Percentiles rank a stretch among this genome's conserved stretches.
phyloP scores from a whole-genome alignment of 257 asterid species.

The Osmanthus fragrans region DNA sequence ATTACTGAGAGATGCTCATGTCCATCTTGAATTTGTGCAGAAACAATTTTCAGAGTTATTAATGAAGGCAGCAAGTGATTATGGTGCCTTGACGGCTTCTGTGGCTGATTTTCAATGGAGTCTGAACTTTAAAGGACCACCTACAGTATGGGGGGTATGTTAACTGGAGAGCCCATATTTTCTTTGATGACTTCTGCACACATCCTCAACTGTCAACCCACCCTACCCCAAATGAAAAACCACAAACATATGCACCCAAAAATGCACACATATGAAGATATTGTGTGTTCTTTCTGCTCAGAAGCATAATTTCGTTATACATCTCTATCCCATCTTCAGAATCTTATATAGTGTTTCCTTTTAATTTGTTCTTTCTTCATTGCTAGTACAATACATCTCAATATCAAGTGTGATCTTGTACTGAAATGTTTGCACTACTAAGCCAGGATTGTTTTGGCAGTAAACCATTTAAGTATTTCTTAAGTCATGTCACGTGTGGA shows the following conservation, averaged over 20 bases:
- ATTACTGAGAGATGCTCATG: not conserved
- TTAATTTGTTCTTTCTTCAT: not conserved
- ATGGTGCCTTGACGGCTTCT: slow-evolving; percentile 92
- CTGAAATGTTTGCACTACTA: not conserved
- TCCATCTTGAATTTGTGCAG: slow-evolving; percentile 43
- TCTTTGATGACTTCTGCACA: not conserved
- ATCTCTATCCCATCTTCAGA: not conserved
- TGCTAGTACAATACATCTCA: not conserved
- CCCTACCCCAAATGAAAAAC: not conserved
- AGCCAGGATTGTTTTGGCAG: not conserved
- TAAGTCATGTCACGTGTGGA: not conserved
- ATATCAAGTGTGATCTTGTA: not conserved
- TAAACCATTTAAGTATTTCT: not conserved
- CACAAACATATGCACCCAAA: not conserved
- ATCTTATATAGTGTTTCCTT: not conserved
- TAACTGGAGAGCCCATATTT: slow-evolving; percentile 1
- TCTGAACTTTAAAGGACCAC: slow-evolving; percentile 94
- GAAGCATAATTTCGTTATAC: not conserved
- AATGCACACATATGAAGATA: not conserved
- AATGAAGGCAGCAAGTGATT: slow-evolving; percentile 97
- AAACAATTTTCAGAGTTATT: slow-evolving; percentile 95
- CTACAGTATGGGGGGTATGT: slow-evolving; percentile 96
- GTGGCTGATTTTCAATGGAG: slow-evolving; percentile 95
- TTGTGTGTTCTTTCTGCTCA: not conserved
- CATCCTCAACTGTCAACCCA: not conserved